Evolutionary conservation across 208 protist species (phyloP).

Genomic region (Endotrypanum monterogeii): DNA sequence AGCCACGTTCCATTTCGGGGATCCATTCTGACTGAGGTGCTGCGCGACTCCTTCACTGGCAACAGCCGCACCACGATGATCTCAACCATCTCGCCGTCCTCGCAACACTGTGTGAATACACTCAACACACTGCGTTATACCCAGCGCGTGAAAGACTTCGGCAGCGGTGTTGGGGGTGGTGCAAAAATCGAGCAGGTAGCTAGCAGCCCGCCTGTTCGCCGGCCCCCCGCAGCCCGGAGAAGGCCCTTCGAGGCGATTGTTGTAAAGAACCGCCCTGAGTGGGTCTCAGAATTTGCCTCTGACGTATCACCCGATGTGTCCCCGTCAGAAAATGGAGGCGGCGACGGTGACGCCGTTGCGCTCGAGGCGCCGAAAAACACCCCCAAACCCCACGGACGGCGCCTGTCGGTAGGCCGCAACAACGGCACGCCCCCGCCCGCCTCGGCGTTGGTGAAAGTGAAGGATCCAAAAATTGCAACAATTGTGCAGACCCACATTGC

Average conservation of each 20-base stretch:
- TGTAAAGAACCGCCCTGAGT: slow-evolving; percentile 65
- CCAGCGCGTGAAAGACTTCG: slow-evolving; percentile 95
- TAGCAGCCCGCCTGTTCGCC: slow-evolving; percentile 19
- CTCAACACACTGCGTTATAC: slow-evolving; percentile 99
- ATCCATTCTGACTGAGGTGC: slow-evolving; percentile 97
- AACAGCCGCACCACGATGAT: slow-evolving; percentile 97
- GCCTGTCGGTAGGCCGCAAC: slow-evolving; percentile 17
- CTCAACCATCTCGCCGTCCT: slow-evolving; percentile 94
- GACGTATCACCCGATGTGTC: slow-evolving; percentile 33
- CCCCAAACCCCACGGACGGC: slow-evolving; percentile 21
- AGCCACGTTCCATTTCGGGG: slow-evolving; percentile 98
- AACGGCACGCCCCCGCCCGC: slow-evolving; percentile 12
- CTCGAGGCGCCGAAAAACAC: slow-evolving; percentile 1
- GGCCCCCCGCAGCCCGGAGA: slow-evolving; percentile 14
- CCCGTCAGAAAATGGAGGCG: slow-evolving; percentile 15
- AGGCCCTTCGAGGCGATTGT: slow-evolving; percentile 55
- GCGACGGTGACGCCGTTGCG: slow-evolving; percentile 4
- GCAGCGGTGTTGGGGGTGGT: slow-evolving; percentile 43
- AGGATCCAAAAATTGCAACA: slow-evolving; percentile 89
- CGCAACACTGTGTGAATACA: slow-evolving; percentile 94
- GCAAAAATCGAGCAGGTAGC: slow-evolving; percentile 54
- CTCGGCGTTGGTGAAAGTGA: slow-evolving; percentile 43
- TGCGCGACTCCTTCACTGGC: slow-evolving; percentile 97
- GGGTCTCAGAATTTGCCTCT: slow-evolving; percentile 73
- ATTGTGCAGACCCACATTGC: slow-evolving; percentile 88